Evolutionary conservation across 192 early-diverging fungal genomes (phyloP).

Genomic region (Coemansia sp.): DNA sequence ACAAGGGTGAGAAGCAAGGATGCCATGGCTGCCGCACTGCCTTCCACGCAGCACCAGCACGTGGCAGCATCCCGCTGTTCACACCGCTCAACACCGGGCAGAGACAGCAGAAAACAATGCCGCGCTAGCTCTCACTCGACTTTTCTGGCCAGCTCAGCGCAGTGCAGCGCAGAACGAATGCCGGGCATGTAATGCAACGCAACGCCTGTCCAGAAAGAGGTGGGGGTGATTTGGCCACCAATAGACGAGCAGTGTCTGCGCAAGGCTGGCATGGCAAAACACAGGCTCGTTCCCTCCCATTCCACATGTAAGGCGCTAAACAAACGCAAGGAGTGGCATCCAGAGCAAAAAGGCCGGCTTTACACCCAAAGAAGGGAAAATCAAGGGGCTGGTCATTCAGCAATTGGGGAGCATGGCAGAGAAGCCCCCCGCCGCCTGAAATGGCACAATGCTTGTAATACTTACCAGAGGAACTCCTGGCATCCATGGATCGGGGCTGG

Average conservation of each 20-base stretch:
- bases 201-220: neutral
- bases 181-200: neutral
- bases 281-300: too few relatives aligned
- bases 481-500: conserved; percentile 66
- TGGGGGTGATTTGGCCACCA: neutral
- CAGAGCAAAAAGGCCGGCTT: too few relatives aligned
- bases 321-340: neutral
- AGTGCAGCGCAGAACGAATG: neutral
- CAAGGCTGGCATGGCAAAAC: too few relatives aligned
- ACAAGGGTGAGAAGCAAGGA: neutral
- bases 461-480: conserved; percentile 69
- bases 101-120: neutral
- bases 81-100: neutral
- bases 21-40: neutral
- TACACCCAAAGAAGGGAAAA: neutral
- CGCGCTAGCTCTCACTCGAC: neutral
- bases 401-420: neutral
- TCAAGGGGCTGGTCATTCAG: neutral
- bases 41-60: neutral
- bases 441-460: neutral
- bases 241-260: neutral
- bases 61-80: neutral
- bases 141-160: neutral
- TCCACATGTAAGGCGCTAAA: neutral
- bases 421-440: neutral